phyloP scores from a whole-genome alignment of 1,284 basidiomycete species.

The Cutaneotrichosporon spelunceum region DNA sequence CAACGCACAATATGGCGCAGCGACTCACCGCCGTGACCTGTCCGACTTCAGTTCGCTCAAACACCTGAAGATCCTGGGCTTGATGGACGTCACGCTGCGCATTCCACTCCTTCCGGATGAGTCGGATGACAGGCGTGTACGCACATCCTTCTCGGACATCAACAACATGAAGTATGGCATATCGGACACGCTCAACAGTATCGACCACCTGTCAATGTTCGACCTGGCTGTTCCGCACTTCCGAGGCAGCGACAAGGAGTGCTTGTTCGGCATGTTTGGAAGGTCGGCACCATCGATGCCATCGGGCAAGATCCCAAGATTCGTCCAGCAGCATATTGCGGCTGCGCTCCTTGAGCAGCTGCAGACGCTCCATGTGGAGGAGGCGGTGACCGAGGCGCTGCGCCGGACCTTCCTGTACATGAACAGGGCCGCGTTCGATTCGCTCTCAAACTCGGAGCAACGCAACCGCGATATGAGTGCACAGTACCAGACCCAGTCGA shows the following conservation, averaged over 20 bases:
- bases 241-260: conserved; percentile 71
- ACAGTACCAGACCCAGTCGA: conserved; percentile 48
- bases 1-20: background rate
- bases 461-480: conserved; percentile 67
- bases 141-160: conserved; percentile 86
- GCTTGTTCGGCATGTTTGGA: conserved; percentile 96
- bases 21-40: conserved; percentile 55
- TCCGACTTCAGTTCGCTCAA: conserved; percentile 83
- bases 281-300: conserved; percentile 61
- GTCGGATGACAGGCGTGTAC: conserved; percentile 82
- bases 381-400: conserved; percentile 69
- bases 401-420: conserved; percentile 79
- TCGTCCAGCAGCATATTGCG: conserved; percentile 75
- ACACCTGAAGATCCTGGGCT: conserved; percentile 80
- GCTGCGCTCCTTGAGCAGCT: conserved; percentile 63
- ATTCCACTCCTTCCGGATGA: conserved; percentile 84
- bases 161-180: conserved; percentile 96
- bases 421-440: conserved; percentile 73
- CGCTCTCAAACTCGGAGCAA: conserved; percentile 53
- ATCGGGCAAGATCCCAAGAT: conserved; percentile 59
- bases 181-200: conserved; percentile 81
- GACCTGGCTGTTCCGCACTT: conserved; percentile 91
- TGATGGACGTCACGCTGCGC: conserved; percentile 96
- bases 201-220: conserved; percentile 77
- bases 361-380: conserved; percentile 56